Base-by-base conservation (phyloP, 2,329 filamentous ascomycete species). In the Teratosphaeria epicoccoides region DNA sequence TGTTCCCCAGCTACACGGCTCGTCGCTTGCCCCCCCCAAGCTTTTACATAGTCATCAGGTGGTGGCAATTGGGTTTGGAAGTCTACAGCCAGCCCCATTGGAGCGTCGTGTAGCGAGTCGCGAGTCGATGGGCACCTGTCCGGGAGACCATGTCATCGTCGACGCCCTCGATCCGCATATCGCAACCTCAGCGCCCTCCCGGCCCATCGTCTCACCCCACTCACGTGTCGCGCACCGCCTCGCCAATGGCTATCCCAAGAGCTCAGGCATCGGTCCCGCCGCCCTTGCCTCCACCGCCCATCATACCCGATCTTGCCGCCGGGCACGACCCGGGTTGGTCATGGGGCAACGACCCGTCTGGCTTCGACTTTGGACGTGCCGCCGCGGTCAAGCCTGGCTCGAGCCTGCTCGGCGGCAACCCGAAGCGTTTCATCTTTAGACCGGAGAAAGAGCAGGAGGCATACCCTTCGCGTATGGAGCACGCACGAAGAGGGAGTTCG, bases 161-260 rank as follows among this genome's bases (percentile, higher is more conserved):
- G 11, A 63, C 64, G 53, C 61, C 63, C 55, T 60, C 64, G 55
- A 62, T 68, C 63, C 58, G 65, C 61, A 64, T 68, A 62, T 57
- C 63, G 54, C 58, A 65, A 61, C 56, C 67, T 68, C 61, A 67
- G 62, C 62, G 68, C 70, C 62, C 66, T 71, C 51, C 67, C 33
- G 59, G 56, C 53, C 59, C 63, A 33, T 55, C 61, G 52, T 68
- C 68, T 55, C 67, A 66, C 59, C 61, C 65, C 45, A 64, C 61
- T 53, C 63, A 67, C 51, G 61, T 70, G 66, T 62, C 46, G 14
- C 46, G 71, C 46, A 67, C 73, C 43, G 71, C 73, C 55, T 74
- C 75, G 56, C 77, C 80, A 58, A 81, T 85, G 79, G 73, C 81
- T 54, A 84, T 86, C 64, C 80, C 80, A 47, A 74, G 77, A 63